Evolutionary conservation across 1,284 basidiomycete genomes (phyloP).

Genomic region (Ustilago lituana): DNA sequence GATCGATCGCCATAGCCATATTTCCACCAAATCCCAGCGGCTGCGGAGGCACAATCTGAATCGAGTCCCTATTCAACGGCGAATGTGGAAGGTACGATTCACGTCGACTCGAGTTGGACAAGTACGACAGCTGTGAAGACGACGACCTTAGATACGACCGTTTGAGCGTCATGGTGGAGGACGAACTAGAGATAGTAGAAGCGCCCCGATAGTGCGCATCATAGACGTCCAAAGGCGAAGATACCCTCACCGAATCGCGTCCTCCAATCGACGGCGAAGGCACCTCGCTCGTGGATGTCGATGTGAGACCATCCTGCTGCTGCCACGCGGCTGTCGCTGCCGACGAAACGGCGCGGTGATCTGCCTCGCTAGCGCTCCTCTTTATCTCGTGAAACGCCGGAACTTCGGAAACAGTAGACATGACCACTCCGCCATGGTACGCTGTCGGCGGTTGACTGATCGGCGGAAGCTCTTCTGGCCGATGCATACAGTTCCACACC

Average conservation of each 20-base stretch:
- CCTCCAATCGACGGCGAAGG: constrained; percentile 27
- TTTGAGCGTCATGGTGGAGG: constrained; percentile 55
- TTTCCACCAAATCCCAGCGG: constrained; percentile 58
- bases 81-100: constrained; percentile 60
- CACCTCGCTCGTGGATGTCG: constrained; percentile 32
- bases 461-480: constrained; percentile 38
- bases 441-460: constrained; percentile 43
- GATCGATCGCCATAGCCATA: constrained; percentile 54
- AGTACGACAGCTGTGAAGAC: constrained; percentile 36
- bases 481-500: constrained; percentile 40
- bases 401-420: constrained; percentile 14
- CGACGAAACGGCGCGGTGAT: constrained; percentile 11
- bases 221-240: constrained; percentile 31
- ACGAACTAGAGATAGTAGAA: constrained; percentile 42
- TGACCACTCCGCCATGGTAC: constrained; percentile 36
- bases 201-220: constrained; percentile 29
- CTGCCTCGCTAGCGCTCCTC: constrained; percentile 10
- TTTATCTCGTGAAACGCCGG: constrained; percentile 11
- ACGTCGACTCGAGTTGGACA: constrained; percentile 23
- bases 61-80: constrained; percentile 54
- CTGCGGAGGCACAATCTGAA: constrained; percentile 59
- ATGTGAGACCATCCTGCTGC: constrained; percentile 24
- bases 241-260: constrained; percentile 28
- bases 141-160: constrained; percentile 43
- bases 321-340: constrained; percentile 16